phyloP scores from a whole-genome alignment of 345 rosid genomes.

The Heritiera littoralis region DNA sequence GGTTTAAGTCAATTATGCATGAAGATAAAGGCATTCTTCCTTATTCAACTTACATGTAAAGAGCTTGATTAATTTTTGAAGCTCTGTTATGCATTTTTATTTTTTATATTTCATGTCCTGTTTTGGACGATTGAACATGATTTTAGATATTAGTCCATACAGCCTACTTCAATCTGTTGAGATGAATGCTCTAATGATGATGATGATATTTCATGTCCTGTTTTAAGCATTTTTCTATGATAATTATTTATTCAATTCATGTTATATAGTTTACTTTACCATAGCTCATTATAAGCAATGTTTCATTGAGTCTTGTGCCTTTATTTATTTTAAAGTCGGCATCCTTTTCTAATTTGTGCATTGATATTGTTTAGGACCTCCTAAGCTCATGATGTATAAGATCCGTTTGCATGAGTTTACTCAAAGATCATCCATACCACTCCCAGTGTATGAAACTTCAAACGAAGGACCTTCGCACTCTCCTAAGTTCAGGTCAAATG shows the following conservation, averaged over 20 bases:
- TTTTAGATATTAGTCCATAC: too few relatives aligned
- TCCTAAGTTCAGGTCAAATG: slow-evolving; percentile 42
- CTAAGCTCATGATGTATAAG: slow-evolving; percentile 29
- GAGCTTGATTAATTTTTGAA: too few relatives aligned
- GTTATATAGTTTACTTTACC: neutral
- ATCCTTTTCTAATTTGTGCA: neutral
- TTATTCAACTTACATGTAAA: neutral
- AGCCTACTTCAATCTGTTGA: too few relatives aligned
- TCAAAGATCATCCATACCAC: slow-evolving; percentile 33
- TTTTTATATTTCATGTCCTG: too few relatives aligned
- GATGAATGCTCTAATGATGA: too few relatives aligned
- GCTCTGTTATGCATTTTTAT: too few relatives aligned
- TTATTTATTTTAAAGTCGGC: too few relatives aligned
- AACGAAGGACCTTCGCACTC: slow-evolving; percentile 36
- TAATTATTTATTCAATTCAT: too few relatives aligned
- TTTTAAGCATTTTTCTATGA: neutral
- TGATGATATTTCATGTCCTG: too few relatives aligned
- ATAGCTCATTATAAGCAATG: neutral
- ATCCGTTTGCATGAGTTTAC: slow-evolving; percentile 40
- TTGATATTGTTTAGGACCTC: neutral
- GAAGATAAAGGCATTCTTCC: neutral
- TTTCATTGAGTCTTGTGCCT: neutral
- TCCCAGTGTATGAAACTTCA: slow-evolving; percentile 28
- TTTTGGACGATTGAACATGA: too few relatives aligned
- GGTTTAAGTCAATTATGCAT: neutral